A percentile compares a stretch with the other conserved stretches of the same genome.
Conservation (phyloP, 2,329 filamentous ascomycete species). For the Aspergillus sp. region DNA sequence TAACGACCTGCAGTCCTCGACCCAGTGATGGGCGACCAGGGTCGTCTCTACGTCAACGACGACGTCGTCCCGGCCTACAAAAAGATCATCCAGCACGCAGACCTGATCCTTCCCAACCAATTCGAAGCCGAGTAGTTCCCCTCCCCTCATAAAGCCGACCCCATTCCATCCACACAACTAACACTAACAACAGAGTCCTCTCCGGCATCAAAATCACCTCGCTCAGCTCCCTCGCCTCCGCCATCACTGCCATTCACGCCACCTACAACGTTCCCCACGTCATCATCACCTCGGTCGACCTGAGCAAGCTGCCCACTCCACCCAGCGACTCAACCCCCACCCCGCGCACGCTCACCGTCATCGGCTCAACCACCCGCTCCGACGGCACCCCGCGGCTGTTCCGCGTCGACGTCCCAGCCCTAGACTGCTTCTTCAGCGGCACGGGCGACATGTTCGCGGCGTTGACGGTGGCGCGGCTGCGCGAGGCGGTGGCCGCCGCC, state of each 20-base stretch:
- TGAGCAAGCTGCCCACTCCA: conserved; percentile 52
- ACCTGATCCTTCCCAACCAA: conserved; percentile 92
- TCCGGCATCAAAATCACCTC: conserved; percentile 81
- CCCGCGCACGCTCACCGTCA: conserved; percentile 60
- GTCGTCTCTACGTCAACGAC: conserved; percentile 82
- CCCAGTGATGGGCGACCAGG: conserved; percentile 97
- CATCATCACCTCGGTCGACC: conserved; percentile 83
- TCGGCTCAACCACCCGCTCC: conserved; percentile 70
- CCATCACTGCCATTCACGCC: conserved; percentile 74
- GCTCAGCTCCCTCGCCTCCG: conserved; percentile 67
- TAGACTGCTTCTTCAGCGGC: conserved; percentile 92
- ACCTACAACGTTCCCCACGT: conserved; percentile 79
- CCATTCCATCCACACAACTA: background rate
- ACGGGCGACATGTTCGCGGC: conserved; percentile 99
- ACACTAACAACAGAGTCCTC: conserved; percentile 62
- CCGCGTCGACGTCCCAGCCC: conserved; percentile 77
- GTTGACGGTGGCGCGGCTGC: conserved; percentile 79
- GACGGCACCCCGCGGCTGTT: conserved; percentile 74
- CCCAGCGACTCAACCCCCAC: conserved; percentile 27
- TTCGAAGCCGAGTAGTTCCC: conserved; percentile 84
- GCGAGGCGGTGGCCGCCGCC: conserved; percentile 67
- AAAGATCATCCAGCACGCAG: conserved; percentile 71
- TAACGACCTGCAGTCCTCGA: conserved; percentile 65
- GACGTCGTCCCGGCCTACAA: conserved; percentile 92
- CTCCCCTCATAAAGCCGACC: too few relatives aligned